Evolutionary conservation across 208 protist genomes (phyloP).

Genomic region (Leishmania aethiopica): DNA sequence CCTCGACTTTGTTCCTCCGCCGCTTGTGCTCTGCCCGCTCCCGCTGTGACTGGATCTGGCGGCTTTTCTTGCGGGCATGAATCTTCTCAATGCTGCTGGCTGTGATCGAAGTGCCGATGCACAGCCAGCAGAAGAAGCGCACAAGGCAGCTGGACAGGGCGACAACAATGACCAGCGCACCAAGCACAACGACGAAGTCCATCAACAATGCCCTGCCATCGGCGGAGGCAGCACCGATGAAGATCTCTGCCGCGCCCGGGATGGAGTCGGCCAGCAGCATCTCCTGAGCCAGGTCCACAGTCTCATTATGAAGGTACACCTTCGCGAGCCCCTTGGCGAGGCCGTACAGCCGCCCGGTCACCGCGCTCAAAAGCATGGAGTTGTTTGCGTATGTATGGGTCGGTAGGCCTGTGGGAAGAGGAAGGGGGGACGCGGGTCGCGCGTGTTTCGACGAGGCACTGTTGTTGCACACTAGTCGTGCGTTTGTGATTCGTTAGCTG

Average conservation of each 20-base stretch:
- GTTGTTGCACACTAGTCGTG: not conserved
- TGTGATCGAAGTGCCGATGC: conserved; percentile 33
- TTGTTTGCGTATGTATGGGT: conserved; percentile 10
- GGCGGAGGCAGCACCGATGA: conserved; percentile 33
- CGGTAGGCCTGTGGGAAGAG: conserved; percentile 3
- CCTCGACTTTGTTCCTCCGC: conserved; percentile 29
- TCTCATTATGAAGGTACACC: conserved; percentile 47
- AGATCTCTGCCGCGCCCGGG: conserved; percentile 36
- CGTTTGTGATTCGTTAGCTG: not conserved
- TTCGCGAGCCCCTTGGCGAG: conserved; percentile 28
- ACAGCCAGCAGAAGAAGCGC: conserved; percentile 46
- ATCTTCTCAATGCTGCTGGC: conserved; percentile 36
- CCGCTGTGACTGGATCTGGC: conserved; percentile 35
- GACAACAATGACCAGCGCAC: conserved; percentile 28
- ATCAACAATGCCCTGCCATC: conserved; percentile 40
- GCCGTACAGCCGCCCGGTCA: conserved; percentile 22
- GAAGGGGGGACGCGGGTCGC: not conserved
- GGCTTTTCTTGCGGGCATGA: conserved; percentile 27
- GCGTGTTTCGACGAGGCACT: not conserved
- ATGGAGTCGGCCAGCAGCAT: conserved; percentile 36
- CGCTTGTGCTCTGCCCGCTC: conserved; percentile 29
- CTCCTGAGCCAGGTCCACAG: conserved; percentile 29
- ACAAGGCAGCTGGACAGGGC: conserved; percentile 35
- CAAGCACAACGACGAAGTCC: conserved; percentile 37
- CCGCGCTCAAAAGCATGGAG: conserved; percentile 9